Evolutionary conservation across 441 rosid species (phyloP).

Genomic region (Syzygium syzygioides): DNA sequence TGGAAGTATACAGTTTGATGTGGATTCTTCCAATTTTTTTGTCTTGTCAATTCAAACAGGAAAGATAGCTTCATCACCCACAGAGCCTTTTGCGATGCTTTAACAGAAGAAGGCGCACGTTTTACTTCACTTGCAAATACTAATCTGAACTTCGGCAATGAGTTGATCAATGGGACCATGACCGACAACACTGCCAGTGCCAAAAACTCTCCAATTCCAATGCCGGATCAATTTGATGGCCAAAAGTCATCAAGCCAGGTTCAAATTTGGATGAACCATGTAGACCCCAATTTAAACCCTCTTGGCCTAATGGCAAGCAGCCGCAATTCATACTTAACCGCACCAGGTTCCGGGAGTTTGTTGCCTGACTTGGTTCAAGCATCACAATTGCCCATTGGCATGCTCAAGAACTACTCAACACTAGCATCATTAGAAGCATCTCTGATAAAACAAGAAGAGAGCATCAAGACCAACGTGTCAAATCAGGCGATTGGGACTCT

Average conservation of each 20-base stretch:
- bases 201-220: background rate
- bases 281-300: background rate
- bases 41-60: background rate
- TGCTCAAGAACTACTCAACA: background rate
- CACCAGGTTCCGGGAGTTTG: background rate
- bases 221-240: background rate
- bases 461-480: background rate
- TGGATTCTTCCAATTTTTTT: background rate
- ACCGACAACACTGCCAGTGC: background rate
- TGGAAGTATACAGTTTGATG: background rate
- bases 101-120: background rate
- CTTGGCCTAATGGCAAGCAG: background rate
- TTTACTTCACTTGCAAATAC: background rate
- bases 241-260: background rate
- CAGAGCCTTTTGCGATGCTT: slow-evolving; percentile 6
- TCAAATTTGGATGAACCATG: background rate
- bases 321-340: background rate
- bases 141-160: background rate
- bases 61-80: slow-evolving; percentile 2
- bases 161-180: background rate
- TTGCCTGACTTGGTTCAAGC: background rate
- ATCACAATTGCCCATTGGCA: background rate
- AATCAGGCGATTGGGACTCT: background rate
- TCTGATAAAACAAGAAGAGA: background rate
- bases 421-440: background rate